Evolutionary conservation across 2,329 filamentous ascomycete species (phyloP).

Genomic region (Diaporthe longicolla): DNA sequence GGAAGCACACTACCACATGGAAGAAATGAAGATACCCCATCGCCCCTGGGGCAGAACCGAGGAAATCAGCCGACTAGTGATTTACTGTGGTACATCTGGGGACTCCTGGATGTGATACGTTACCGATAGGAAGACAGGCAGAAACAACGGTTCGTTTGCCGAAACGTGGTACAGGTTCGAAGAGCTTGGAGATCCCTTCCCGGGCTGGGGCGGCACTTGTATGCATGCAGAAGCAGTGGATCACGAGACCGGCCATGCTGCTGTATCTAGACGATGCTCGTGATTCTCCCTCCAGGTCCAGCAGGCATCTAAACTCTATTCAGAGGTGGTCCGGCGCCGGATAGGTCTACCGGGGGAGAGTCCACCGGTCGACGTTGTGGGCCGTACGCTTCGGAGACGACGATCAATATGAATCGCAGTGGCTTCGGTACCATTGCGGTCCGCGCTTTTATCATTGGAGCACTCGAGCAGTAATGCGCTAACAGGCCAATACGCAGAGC

Average conservation of each 20-base stretch:
- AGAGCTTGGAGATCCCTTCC: conserved; percentile 13
- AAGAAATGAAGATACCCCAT: conserved; percentile 1
- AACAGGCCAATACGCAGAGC: not conserved
- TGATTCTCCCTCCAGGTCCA: not conserved
- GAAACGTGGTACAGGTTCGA: conserved; percentile 19
- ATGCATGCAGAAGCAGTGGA: conserved; percentile 4
- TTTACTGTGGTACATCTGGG: not conserved
- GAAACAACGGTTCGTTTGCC: not conserved
- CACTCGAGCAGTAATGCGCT: too few species aligned
- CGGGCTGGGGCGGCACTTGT: conserved; percentile 8
- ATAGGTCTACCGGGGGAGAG: not conserved
- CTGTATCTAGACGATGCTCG: not conserved
- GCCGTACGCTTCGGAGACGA: not conserved
- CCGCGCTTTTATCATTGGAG: not conserved
- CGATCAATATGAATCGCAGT: conserved; percentile 1
- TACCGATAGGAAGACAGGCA: not conserved
- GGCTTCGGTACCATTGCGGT: not conserved
- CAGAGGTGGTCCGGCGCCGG: not conserved
- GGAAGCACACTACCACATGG: not conserved
- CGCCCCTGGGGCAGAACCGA: not conserved
- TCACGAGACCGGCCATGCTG: not conserved
- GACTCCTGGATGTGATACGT: conserved; percentile 11
- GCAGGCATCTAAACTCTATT: conserved; percentile 5
- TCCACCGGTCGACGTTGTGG: not conserved
- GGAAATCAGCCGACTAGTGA: not conserved